phyloP scores from a whole-genome alignment of 371 early-diverging fungal genomes.

The Blakeslea trispora region DNA sequence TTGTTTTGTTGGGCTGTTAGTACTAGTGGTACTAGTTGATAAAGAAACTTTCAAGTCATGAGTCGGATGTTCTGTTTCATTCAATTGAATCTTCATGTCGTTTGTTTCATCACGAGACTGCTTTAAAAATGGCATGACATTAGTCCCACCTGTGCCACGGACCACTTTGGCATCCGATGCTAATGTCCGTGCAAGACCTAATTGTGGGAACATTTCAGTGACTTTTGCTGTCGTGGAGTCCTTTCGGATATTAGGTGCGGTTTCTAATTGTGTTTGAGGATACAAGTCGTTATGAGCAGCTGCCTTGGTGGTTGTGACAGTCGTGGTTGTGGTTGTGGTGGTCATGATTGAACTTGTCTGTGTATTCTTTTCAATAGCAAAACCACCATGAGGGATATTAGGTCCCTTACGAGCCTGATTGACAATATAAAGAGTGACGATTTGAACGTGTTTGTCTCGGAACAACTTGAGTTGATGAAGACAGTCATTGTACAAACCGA shows the following conservation, averaged over 20 bases:
- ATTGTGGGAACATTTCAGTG: slow-evolving; percentile 41
- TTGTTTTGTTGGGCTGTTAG: slow-evolving; percentile 1
- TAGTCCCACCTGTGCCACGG: slow-evolving; percentile 95
- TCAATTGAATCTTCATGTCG: slow-evolving; percentile 26
- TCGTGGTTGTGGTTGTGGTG: background rate
- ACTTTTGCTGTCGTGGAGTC: slow-evolving; percentile 37
- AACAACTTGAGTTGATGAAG: slow-evolving; percentile 81
- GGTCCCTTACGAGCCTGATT: slow-evolving; percentile 83
- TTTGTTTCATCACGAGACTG: slow-evolving; percentile 66
- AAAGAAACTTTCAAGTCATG: too few species aligned
- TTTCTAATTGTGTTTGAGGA: slow-evolving; percentile 56
- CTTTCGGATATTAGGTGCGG: slow-evolving; percentile 36
- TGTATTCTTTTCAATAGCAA: slow-evolving; percentile 36
- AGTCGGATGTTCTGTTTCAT: slow-evolving; percentile 2
- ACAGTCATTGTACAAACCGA: slow-evolving; percentile 76
- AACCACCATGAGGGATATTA: slow-evolving; percentile 63
- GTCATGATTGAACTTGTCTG: background rate
- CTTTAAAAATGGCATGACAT: slow-evolving; percentile 87
- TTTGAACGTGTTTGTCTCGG: slow-evolving; percentile 90
- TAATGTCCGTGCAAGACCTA: slow-evolving; percentile 62
- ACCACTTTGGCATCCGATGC: slow-evolving; percentile 60
- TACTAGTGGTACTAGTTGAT: too few species aligned
- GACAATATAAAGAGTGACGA: slow-evolving; percentile 91
- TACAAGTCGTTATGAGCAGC: slow-evolving; percentile 48
- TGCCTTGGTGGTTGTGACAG: background rate